phyloP scores from a whole-genome alignment of 306 rosid genomes.

The Arachis stenosperma region DNA sequence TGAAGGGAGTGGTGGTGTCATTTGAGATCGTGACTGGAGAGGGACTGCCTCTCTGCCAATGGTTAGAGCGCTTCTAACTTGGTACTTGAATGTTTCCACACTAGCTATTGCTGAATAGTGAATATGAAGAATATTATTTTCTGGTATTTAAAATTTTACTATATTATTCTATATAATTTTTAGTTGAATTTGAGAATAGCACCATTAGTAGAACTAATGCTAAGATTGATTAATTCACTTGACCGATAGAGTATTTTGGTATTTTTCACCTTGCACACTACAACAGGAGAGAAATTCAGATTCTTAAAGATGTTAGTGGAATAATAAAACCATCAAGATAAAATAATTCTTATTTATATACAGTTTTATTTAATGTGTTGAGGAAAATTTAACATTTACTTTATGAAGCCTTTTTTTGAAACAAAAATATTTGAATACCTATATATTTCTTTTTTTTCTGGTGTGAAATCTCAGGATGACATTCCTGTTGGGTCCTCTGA shows the following conservation, averaged over 20 bases:
- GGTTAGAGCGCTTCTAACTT: constrained; percentile 73
- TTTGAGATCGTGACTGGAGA: too few species aligned
- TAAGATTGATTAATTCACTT: neutral
- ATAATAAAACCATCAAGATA: constrained; percentile 78
- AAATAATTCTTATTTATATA: neutral
- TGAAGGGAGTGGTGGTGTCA: too few species aligned
- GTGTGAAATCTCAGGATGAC: constrained; percentile 61
- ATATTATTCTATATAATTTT: neutral
- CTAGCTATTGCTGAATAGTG: too few species aligned
- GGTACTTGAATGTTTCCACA: constrained; percentile 42
- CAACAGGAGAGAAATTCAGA: constrained; percentile 62
- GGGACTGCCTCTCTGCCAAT: too few species aligned
- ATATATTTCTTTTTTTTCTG: neutral
- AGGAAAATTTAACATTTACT: too few species aligned
- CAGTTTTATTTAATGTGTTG: neutral
- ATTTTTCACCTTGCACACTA: constrained; percentile 64
- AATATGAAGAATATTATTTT: neutral
- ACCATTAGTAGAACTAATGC: neutral
- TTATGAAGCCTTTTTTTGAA: too few species aligned
- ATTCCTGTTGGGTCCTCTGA: constrained; percentile 82
- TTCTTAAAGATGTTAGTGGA: constrained; percentile 73
- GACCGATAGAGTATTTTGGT: neutral
- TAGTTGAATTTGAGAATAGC: neutral
- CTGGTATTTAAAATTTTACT: neutral
- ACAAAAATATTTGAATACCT: neutral